These are phyloP conservation scores for Schizosaccharomyces versatilis DNA, from an alignment of 1,139 yeast species.

Conservation along the genomic window DNA sequence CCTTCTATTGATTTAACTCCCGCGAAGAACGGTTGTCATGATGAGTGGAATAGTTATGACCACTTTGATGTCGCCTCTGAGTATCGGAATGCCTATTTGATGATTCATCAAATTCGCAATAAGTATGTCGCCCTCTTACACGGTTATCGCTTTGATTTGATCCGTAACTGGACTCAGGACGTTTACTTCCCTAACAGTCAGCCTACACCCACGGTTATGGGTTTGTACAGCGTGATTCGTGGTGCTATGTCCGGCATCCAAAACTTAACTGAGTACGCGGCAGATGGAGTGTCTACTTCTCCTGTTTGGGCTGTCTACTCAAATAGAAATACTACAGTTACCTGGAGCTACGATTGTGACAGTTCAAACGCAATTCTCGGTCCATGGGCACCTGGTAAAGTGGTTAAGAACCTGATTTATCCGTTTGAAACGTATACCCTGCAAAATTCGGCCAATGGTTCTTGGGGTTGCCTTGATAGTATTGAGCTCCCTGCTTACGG, in stretches of 20 bases:
- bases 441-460: slow-evolving; percentile 4
- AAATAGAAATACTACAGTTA: neutral
- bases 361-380: slow-evolving; percentile 5
- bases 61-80: slow-evolving; percentile 8
- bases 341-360: neutral
- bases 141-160: slow-evolving; percentile 5
- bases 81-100: slow-evolving; percentile 4
- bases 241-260: neutral
- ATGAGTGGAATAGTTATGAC: slow-evolving; percentile 7
- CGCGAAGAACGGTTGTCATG: slow-evolving; percentile 8
- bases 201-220: neutral
- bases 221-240: slow-evolving; percentile 1
- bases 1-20: slow-evolving; percentile 3
- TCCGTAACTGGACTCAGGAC: slow-evolving; percentile 9
- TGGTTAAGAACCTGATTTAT: slow-evolving; percentile 6
- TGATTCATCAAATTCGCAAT: slow-evolving; percentile 7
- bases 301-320: neutral
- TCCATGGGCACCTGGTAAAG: slow-evolving; percentile 5
- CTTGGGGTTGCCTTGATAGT: slow-evolving; percentile 6
- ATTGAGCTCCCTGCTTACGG: slow-evolving; percentile 6
- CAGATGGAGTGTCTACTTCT: neutral
- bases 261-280: neutral
- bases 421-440: slow-evolving; percentile 6
- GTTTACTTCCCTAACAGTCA: neutral
- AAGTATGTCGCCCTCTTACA: slow-evolving; percentile 5